phyloP scores from a whole-genome alignment of 2,329 filamentous ascomycete species.

The Fusarium sp. region DNA sequence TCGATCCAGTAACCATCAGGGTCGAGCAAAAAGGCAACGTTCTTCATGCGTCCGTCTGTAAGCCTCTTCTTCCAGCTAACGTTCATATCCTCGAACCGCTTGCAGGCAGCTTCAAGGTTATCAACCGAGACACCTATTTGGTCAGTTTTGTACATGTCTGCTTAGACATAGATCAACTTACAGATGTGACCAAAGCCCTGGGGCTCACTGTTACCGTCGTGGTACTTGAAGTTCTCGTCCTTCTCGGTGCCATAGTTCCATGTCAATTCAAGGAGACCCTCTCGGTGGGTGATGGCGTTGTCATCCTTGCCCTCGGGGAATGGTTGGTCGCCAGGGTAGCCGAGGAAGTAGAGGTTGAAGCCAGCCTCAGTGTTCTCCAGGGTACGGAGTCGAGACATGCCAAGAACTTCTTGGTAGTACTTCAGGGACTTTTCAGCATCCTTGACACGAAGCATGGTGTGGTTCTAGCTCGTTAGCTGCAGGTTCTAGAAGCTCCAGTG shows the following conservation, averaged over 20 bases:
- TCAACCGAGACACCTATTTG: conserved; percentile 81
- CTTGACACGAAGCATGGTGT: conserved; percentile 96
- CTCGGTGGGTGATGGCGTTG: conserved; percentile 72
- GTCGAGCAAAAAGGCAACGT: conserved; percentile 90
- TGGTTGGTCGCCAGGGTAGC: conserved; percentile 73
- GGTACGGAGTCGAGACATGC: conserved; percentile 85
- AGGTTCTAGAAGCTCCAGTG: neutral
- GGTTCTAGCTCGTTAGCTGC: conserved; percentile 67
- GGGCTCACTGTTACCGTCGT: conserved; percentile 90
- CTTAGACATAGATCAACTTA: conserved; percentile 56
- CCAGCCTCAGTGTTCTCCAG: conserved; percentile 75
- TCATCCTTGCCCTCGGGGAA: conserved; percentile 57
- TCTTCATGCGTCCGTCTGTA: conserved; percentile 92
- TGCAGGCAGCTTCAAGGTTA: conserved; percentile 87
- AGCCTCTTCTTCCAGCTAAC: conserved; percentile 96
- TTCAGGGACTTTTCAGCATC: conserved; percentile 78
- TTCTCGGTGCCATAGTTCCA: conserved; percentile 90
- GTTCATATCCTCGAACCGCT: conserved; percentile 83
- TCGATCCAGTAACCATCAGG: conserved; percentile 90
- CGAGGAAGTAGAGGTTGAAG: conserved; percentile 95
- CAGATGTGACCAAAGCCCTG: conserved; percentile 97
- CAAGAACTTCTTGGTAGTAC: conserved; percentile 88
- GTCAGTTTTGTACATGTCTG: conserved; percentile 36
- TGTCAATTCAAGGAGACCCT: conserved; percentile 90
- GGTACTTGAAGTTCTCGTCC: conserved; percentile 85